These are phyloP conservation scores for Coniochaeta sp. DNA, from an alignment of 2,329 filamentous ascomycete genomes.

Conservation along the genomic window DNA sequence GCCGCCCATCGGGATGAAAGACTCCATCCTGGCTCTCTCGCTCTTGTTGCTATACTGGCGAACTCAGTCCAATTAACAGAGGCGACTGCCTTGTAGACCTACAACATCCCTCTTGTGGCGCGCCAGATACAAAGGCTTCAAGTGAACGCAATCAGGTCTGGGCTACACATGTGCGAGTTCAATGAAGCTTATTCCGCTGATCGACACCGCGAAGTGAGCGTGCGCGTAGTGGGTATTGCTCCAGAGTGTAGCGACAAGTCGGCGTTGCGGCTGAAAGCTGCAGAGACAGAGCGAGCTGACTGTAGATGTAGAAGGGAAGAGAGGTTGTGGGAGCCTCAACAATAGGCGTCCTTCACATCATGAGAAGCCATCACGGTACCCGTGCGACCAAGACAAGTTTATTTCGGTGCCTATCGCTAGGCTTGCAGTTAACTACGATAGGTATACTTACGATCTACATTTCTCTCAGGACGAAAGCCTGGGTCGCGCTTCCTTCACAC, in stretches of 20 bases:
- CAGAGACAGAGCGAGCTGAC: neutral
- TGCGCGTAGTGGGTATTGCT: neutral
- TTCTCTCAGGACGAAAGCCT: neutral
- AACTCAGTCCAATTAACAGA: neutral
- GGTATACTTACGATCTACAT: neutral
- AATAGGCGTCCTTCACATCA: neutral
- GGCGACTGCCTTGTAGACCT: neutral
- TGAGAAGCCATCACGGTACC: slow-evolving; percentile 2
- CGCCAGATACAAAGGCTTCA: neutral
- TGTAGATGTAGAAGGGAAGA: neutral
- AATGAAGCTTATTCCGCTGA: neutral
- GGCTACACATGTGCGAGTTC: neutral
- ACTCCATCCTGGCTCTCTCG: neutral
- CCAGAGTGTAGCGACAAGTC: neutral
- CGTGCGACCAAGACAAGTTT: slow-evolving; percentile 5
- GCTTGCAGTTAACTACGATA: neutral
- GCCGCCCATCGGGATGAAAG: slow-evolving; percentile 35
- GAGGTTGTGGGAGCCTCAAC: neutral
- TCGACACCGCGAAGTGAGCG: neutral
- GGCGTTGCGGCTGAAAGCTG: neutral
- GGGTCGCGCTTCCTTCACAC: neutral
- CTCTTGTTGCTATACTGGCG: neutral
- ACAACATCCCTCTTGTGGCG: neutral
- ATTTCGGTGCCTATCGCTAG: slow-evolving; percentile 15
- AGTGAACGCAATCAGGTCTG: neutral